Evolutionary conservation across 2,329 filamentous ascomycete genomes (phyloP).

Genomic region (Aspergillus terreus): DNA sequence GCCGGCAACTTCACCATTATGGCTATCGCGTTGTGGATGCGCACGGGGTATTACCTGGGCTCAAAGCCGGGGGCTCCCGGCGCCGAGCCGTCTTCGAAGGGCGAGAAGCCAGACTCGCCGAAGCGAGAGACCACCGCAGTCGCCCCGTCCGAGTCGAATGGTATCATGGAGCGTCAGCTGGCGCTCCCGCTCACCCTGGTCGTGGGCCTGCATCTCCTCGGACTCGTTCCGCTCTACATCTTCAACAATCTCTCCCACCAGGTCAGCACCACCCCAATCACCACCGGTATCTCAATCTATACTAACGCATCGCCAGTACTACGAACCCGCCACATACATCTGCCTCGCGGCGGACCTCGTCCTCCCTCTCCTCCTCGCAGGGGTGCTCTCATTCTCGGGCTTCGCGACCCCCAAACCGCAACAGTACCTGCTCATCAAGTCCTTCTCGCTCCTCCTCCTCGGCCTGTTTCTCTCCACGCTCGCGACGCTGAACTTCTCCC

Average conservation of each 20-base stretch:
- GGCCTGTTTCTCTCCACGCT: slow-evolving; percentile 90
- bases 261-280: slow-evolving; percentile 46
- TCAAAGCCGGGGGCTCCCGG: slow-evolving; percentile 8
- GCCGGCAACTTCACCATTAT: slow-evolving; percentile 94
- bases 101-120: slow-evolving; percentile 24
- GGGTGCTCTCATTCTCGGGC: slow-evolving; percentile 46
- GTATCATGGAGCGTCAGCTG: slow-evolving; percentile 37
- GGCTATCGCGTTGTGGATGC: slow-evolving; percentile 89
- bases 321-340: slow-evolving; percentile 55
- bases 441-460: slow-evolving; percentile 85
- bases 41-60: slow-evolving; percentile 62
- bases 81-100: slow-evolving; percentile 24
- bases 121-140: slow-evolving; percentile 11
- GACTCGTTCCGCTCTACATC: slow-evolving; percentile 76
- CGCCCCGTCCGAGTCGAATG: slow-evolving; percentile 14
- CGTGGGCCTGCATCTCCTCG: slow-evolving; percentile 67
- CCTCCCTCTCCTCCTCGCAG: slow-evolving; percentile 57
- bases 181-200: slow-evolving; percentile 65
- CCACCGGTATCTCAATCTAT: background rate
- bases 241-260: slow-evolving; percentile 70
- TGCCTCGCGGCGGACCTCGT: slow-evolving; percentile 55
- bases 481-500: slow-evolving; percentile 92
- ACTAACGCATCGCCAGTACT: slow-evolving; percentile 44
- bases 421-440: slow-evolving; percentile 76
- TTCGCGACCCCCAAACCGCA: slow-evolving; percentile 57